Conservation (phyloP, 495 filamentous ascomycete species). For the Niebla homalea region DNA sequence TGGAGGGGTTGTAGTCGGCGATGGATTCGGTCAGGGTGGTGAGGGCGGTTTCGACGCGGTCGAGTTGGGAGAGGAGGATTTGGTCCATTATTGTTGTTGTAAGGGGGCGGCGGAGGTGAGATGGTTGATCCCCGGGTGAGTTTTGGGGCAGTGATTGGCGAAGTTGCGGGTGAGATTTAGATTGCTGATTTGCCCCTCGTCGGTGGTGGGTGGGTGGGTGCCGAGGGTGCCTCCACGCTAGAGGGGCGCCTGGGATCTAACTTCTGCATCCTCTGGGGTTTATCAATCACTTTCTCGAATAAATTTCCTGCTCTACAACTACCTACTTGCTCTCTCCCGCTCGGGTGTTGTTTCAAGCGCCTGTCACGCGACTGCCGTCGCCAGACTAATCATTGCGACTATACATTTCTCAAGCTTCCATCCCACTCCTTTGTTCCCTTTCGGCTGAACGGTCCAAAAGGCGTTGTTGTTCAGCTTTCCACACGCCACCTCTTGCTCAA, state of each 20-base stretch:
- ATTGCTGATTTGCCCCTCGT: no score
- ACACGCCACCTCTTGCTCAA: not conserved
- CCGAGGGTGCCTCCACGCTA: no score
- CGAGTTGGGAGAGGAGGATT: constrained; percentile 45
- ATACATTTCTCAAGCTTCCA: not conserved
- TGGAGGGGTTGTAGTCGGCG: constrained; percentile 61
- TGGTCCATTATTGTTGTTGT: constrained; percentile 36
- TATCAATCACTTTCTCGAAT: not conserved
- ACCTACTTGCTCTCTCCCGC: not conserved
- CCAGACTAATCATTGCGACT: no score
- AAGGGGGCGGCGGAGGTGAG: not conserved
- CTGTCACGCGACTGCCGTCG: no score
- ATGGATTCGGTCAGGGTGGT: constrained; percentile 59
- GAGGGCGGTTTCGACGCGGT: constrained; percentile 55
- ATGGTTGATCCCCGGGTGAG: not conserved
- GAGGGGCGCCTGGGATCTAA: not conserved
- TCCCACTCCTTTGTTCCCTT: no score
- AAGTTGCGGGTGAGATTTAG: not conserved
- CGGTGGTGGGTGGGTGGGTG: no score
- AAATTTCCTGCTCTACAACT: no score
- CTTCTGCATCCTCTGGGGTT: not conserved
- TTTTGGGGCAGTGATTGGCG: not conserved
- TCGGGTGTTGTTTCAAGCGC: not conserved
- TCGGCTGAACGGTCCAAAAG: no score
- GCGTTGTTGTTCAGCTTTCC: not conserved